Evolutionary conservation across 2,329 filamentous ascomycete species (phyloP).

Genomic region (Cladophialophora chaetospira): DNA sequence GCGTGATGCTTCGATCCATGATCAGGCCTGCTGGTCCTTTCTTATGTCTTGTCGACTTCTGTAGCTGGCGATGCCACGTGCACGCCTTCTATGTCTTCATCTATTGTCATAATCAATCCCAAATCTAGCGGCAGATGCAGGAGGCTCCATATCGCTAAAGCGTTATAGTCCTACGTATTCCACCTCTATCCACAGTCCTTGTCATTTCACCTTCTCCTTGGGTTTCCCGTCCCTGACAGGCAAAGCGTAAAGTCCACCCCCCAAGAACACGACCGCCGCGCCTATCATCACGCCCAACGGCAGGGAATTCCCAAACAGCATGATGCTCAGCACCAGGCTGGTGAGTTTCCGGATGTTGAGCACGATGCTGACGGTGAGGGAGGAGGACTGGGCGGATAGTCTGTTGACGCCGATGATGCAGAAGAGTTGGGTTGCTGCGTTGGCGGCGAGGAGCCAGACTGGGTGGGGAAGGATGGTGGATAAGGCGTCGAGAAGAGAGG

Average conservation of each 20-base stretch:
- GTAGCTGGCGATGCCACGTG: too few relatives aligned
- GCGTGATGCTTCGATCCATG: too few relatives aligned
- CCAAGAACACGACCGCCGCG: conserved; percentile 82
- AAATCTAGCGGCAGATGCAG: too few relatives aligned
- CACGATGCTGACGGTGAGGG: conserved; percentile 93
- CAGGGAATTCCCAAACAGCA: conserved; percentile 86
- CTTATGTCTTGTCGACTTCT: too few relatives aligned
- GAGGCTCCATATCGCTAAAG: too few relatives aligned
- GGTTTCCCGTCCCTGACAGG: conserved; percentile 10
- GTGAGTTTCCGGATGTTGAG: conserved; percentile 93
- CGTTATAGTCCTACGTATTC: too few relatives aligned
- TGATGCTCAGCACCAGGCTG: conserved; percentile 86
- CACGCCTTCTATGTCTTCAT: not conserved
- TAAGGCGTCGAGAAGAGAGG: not conserved
- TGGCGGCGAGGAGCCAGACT: conserved; percentile 44
- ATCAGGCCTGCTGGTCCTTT: too few relatives aligned
- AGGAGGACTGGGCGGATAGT: conserved; percentile 83
- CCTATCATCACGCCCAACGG: conserved; percentile 76
- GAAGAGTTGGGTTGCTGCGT: conserved; percentile 83
- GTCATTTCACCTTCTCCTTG: conserved; percentile 6
- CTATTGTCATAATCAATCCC: not conserved
- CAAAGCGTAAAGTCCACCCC: conserved; percentile 78
- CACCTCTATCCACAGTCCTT: too few relatives aligned
- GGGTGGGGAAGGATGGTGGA: conserved; percentile 36
- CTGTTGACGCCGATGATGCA: conserved; percentile 96